Base-by-base conservation (phyloP, 2,329 filamentous ascomycete genomes). In the Penicillium sp. region DNA sequence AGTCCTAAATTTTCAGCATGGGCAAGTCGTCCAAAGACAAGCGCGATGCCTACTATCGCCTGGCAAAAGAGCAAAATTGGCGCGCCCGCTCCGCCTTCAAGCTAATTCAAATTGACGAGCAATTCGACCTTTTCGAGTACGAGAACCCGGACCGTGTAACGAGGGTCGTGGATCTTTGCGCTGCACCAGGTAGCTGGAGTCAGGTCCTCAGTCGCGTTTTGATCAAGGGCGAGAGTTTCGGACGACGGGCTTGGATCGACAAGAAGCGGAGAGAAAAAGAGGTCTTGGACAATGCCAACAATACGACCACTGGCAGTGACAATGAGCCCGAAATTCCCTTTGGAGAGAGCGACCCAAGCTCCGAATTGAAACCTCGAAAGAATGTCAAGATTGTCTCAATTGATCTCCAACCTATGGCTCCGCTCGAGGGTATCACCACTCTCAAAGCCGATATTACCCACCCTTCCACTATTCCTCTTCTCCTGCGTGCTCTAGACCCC, bases 21-120 rank as follows among this genome's bases (percentile, higher is more conserved):
- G 93, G 93, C 1, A 98, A 98, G 77, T 97, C 95, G 1, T 98
- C 94, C 52, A 99, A 99, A 79, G 95, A 99, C 75, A 99, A 99
- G 80, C 91, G 95, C 56, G 95, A 99, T 77, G 93, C 93, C 49
- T 99, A 99, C 80, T 99, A 99, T 74, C 87, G 95, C 57, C 90
- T 99, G 8, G 95, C 95, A 19, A 99, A 99, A 80, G 95, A 99
- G 78, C 95, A 99, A 82, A 96, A 96, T 66, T 99, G 95, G 94
- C 91, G 95, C 38, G 95, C 95, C 30, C 87, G 95, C 60, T 97
- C 93, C 68, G 95, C 95, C 8, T 99, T 97, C 82, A 99, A 99
- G 79, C 86, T 99, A 26, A 87, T 99, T 13, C 95, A 99, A 78
- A 87, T 99, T 26, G 93, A 99, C 76, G 93, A 85, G 87, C 92